Percentiles rank a stretch among this genome's conserved stretches.
These are phyloP conservation scores for Carnegiea gigantea DNA, from an alignment of 179 eudicot species.

Conservation along the genomic window DNA sequence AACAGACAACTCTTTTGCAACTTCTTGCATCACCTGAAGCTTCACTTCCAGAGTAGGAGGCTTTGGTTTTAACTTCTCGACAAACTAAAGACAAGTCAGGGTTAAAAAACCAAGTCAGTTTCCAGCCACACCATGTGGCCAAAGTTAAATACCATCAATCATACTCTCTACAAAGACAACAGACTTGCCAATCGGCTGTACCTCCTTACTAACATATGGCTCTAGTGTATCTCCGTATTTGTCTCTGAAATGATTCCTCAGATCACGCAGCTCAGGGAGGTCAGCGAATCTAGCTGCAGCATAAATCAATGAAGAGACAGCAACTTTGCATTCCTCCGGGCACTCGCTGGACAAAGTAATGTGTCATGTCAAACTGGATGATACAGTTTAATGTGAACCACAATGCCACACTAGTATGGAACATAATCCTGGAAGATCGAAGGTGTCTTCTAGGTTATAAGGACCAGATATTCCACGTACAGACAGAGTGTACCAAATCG, in stretches of 20 bases:
- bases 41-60: slow-evolving; percentile 62
- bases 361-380: background rate
- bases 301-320: slow-evolving; percentile 61
- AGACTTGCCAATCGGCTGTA: slow-evolving; percentile 14
- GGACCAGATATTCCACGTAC: background rate
- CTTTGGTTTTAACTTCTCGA: slow-evolving; percentile 51
- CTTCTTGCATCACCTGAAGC: slow-evolving; percentile 63
- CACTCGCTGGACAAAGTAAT: slow-evolving; percentile 53
- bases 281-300: slow-evolving; percentile 96
- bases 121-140: background rate
- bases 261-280: slow-evolving; percentile 76
- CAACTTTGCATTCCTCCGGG: slow-evolving; percentile 75
- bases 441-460: background rate
- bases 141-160: background rate
- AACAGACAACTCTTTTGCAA: slow-evolving; percentile 58
- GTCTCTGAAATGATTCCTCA: slow-evolving; percentile 56
- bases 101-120: background rate
- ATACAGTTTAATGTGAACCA: background rate
- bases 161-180: background rate
- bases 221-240: slow-evolving; percentile 64
- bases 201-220: slow-evolving; percentile 58
- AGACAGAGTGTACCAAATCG: background rate
- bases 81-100: slow-evolving; percentile 42
- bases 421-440: background rate
- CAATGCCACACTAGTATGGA: background rate